A percentile compares a stretch with the other conserved stretches of the same genome.
These are phyloP conservation scores for Corylus avellana DNA, from an alignment of 306 rosid species.

Conservation along the genomic window DNA sequence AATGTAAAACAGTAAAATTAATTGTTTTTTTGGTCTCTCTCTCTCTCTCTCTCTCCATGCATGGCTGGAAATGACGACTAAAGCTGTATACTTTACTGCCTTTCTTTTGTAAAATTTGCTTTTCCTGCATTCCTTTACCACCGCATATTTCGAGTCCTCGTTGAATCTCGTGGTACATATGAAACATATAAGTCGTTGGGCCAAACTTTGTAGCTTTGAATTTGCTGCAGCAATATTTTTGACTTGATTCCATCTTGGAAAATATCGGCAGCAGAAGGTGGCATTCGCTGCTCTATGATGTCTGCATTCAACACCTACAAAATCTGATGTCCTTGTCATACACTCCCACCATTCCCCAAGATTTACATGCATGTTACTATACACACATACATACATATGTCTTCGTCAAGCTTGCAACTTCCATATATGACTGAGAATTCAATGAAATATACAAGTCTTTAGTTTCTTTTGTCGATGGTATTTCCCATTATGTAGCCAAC, in stretches of 20 bases:
- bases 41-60: too few relatives aligned
- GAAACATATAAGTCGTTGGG: background rate
- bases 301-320: background rate
- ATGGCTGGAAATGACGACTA: too few relatives aligned
- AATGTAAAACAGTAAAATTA: too few relatives aligned
- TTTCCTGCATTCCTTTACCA: background rate
- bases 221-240: background rate
- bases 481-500: background rate
- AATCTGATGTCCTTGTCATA: background rate
- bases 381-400: background rate
- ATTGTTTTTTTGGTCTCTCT: too few relatives aligned
- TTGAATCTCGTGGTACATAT: constrained; percentile 13
- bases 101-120: too few relatives aligned
- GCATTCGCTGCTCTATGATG: too few relatives aligned
- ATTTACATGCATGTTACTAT: too few relatives aligned
- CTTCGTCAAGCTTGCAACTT: background rate
- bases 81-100: too few relatives aligned
- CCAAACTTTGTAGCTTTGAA: background rate
- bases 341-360: background rate
- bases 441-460: background rate
- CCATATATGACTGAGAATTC: background rate
- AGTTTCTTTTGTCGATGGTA: background rate
- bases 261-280: background rate
- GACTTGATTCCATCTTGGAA: background rate
- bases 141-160: background rate